Base-by-base conservation (phyloP, 1,284 basidiomycete species). In the Cryptococcus floricola region DNA sequence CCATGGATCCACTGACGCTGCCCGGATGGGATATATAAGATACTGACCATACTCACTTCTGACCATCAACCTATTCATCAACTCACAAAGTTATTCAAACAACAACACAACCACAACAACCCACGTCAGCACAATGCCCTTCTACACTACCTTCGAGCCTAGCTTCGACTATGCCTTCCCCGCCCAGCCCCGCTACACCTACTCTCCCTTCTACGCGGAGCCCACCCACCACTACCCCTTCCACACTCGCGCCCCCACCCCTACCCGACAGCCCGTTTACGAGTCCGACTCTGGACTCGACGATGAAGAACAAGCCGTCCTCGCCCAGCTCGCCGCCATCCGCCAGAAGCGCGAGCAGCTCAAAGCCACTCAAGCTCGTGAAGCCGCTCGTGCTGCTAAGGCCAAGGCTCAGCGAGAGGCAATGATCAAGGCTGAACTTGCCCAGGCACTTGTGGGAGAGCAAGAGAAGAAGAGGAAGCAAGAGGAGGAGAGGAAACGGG, bases 401-500 rank as follows among this genome's bases (percentile, higher is more conserved):
- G 53, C 57, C 37, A 43, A 58, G 41, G 58, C 48, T 38, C 48
- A 50, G 48, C 62, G 60, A 52, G 57, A 58, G 42, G 56, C 53
- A 25, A 52, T 50, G 4, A 46, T 58, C 16, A 47, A 43, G 42
- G 45, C 52, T 18, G 56, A 51, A 19, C 27, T 48, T 6, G 54
- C 56, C 9, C n/a, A 25, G 25, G 44, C 44, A 3, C 14, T 46
- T 48, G 51, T 18, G 23, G 37, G 34, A 16, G 28, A 50, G 27
- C 38, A 19, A 48, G 14, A 48, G 52, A 41, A 49, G 23, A 48
- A 42, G 4, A 19, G 52, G 45, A 25, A 23, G 34, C 18, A 19
- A 39, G 19, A 42, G 48, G 25, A 28, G 28, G 48, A 19, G 39
- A 28, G 38, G 37, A 91, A 85, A 67, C 93, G 90, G 75, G 89